Evolutionary conservation across 1,284 basidiomycete genomes (phyloP).

Genomic region (Papiliotrema laurentii): DNA sequence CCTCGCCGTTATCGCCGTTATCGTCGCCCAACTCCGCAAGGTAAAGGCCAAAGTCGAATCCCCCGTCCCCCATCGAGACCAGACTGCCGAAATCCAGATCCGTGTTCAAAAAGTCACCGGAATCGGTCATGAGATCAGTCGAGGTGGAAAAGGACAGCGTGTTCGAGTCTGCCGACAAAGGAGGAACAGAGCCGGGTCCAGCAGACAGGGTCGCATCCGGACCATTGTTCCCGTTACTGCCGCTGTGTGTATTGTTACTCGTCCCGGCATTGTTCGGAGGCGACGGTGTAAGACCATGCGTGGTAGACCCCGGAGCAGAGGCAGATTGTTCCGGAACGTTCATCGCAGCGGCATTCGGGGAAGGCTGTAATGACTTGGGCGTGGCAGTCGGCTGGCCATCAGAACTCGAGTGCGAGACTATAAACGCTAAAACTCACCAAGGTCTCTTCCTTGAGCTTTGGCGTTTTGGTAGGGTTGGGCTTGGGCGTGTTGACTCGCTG

Average conservation of each 20-base stretch:
- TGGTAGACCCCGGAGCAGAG: conserved; percentile 12
- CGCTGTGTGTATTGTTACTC: too few species aligned
- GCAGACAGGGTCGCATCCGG: neutral
- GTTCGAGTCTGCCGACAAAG: conserved; percentile 7
- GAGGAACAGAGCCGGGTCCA: neutral
- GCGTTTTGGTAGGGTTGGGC: conserved; percentile 7
- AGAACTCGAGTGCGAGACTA: neutral
- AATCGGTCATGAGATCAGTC: conserved; percentile 5
- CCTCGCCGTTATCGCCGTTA: conserved; percentile 24
- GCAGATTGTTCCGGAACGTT: conserved; percentile 12
- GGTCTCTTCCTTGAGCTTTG: conserved; percentile 23
- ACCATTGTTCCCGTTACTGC: neutral
- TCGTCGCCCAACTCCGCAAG: conserved; percentile 36
- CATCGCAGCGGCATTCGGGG: conserved; percentile 22
- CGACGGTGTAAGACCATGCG: conserved; percentile 25
- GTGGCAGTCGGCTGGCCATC: conserved; percentile 13
- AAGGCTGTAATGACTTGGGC: conserved; percentile 40
- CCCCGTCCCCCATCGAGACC: conserved; percentile 14
- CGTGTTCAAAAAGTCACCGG: conserved; percentile 18
- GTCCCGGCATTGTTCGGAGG: conserved; percentile 10
- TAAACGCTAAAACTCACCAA: conserved; percentile 17
- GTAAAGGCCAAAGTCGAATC: conserved; percentile 37
- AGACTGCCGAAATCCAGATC: conserved; percentile 25
- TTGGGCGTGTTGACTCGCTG: conserved; percentile 29
- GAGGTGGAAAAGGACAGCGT: conserved; percentile 1